Evolutionary conservation across 139 green algal species (phyloP), one percentile per base, ranked within the genome.

Genomic region (Desmodesmus armatus): DNA sequence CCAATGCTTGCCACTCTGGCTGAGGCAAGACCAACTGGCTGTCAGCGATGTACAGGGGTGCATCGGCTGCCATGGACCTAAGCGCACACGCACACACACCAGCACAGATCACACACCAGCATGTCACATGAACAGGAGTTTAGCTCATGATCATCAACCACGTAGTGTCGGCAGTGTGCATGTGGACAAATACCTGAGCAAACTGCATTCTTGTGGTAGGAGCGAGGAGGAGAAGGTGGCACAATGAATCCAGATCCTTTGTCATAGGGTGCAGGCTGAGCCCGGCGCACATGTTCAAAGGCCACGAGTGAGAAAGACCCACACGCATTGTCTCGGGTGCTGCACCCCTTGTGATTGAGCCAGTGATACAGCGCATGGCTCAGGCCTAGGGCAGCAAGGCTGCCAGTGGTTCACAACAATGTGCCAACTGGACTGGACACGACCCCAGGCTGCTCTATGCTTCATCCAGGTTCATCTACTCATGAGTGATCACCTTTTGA

Each of bases 1-100:
- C 51, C 2, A 82, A 2, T n/a, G 51, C 76, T 23, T 84, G 62
- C 11, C 27, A 84, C 40, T 84, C 78, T 13, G 62, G 60, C 44
- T 66, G 39, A 0, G 78, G 78, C 29, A 84, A 25, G 41, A 84
- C 13, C 62, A 84, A 41, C 78, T 77, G 62, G 41, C 63, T 63
- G 53, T 76, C 78, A 53, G 21, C 43, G 17, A 84, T 15, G 27
- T 33, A 67, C 41, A 84, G 5, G n/a, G 76, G 17, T 49, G 11
- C 41, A 11, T 29, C 2, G 53, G 47, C 62, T 63, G 76, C 41
- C 62, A 77, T 17, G n/a, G n/a, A n/a, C n/a, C n/a, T n/a, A n/a
- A n/a, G n/a, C n/a, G n/a, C n/a, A n/a, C n/a, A n/a, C n/a, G 29
- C n/a, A n/a, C n/a, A n/a, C 5, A 0, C 4, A 71, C 6, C 63